phyloP scores from a whole-genome alignment of 2,329 filamentous ascomycete species.

The Dothistroma pini region DNA sequence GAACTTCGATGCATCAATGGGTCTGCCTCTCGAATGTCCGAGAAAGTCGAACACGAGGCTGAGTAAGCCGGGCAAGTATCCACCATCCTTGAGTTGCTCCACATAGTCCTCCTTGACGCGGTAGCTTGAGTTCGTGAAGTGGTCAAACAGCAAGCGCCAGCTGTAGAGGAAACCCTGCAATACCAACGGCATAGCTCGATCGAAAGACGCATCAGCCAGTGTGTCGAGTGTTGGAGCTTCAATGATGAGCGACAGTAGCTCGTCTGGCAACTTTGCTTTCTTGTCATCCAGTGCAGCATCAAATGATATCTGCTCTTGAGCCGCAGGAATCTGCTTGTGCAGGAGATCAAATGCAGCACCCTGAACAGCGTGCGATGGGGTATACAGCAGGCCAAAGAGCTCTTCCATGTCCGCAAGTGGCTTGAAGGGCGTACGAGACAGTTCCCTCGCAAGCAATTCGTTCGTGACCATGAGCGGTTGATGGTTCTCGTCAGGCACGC shows the following conservation, averaged over 20 bases:
- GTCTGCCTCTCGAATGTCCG: slow-evolving; percentile 69
- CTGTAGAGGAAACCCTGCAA: slow-evolving; percentile 79
- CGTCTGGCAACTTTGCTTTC: slow-evolving; percentile 71
- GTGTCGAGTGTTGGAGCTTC: slow-evolving; percentile 70
- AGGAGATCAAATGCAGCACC: slow-evolving; percentile 76
- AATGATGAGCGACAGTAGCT: slow-evolving; percentile 77
- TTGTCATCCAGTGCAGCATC: slow-evolving; percentile 69
- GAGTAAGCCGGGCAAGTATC: slow-evolving; percentile 65
- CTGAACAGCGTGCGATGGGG: slow-evolving; percentile 71
- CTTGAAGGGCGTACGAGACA: slow-evolving; percentile 60
- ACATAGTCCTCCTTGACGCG: slow-evolving; percentile 80
- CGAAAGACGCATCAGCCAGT: slow-evolving; percentile 62
- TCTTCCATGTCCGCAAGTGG: slow-evolving; percentile 53
- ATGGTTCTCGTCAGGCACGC: slow-evolving; percentile 51
- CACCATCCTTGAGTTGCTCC: slow-evolving; percentile 70
- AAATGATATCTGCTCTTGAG: slow-evolving; percentile 78
- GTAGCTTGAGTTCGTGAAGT: slow-evolving; percentile 61
- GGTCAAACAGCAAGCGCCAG: slow-evolving; percentile 87
- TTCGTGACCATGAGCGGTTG: slow-evolving; percentile 74
- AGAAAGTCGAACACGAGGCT: slow-evolving; percentile 81
- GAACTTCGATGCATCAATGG: slow-evolving; percentile 67
- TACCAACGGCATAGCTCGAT: slow-evolving; percentile 61
- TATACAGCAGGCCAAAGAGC: slow-evolving; percentile 72
- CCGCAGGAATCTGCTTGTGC: slow-evolving; percentile 70
- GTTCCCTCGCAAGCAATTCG: slow-evolving; percentile 65